phyloP scores from a whole-genome alignment of 192 early-diverging fungal species.

The Backusella australiensis region DNA sequence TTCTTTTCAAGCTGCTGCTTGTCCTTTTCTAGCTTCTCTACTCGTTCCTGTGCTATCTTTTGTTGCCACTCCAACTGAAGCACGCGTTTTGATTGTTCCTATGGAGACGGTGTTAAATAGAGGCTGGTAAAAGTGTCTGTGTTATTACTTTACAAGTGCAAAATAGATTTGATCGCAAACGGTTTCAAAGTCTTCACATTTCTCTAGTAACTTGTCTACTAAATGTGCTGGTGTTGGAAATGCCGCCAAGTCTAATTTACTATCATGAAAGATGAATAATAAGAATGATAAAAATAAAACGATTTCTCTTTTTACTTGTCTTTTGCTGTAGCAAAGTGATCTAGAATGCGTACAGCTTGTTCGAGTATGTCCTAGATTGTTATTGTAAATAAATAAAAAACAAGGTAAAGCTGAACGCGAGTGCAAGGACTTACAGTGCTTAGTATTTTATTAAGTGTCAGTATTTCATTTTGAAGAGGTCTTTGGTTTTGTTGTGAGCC shows the following conservation, averaged over 20 bases:
- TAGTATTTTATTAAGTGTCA: constrained; percentile 18
- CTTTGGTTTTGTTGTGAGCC: constrained; percentile 4
- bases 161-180: constrained; percentile 40
- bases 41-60: constrained; percentile 8
- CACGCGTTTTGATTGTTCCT: constrained; percentile 37
- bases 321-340: constrained; percentile 24
- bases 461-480: constrained; percentile 27
- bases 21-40: constrained; percentile 13
- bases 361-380: constrained; percentile 25
- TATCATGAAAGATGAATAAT: not conserved
- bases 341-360: constrained; percentile 24
- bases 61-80: constrained; percentile 26
- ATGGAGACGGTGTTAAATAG: too few relatives aligned
- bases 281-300: not conserved
- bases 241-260: constrained; percentile 8
- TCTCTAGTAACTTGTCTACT: constrained; percentile 17
- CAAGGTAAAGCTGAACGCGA: too few relatives aligned
- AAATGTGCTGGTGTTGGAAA: constrained; percentile 14
- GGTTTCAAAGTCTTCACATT: constrained; percentile 34
- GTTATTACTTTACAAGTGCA: constrained; percentile 19
- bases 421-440: not conserved
- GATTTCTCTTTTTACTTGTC: constrained; percentile 5
- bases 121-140: not conserved
- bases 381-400: not conserved
- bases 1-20: constrained; percentile 11